Percentiles rank a stretch among this genome's conserved stretches.
These are phyloP conservation scores for Alisma plantagoaquatica DNA, from an alignment of 106 monocot genomes.

Conservation along the genomic window DNA sequence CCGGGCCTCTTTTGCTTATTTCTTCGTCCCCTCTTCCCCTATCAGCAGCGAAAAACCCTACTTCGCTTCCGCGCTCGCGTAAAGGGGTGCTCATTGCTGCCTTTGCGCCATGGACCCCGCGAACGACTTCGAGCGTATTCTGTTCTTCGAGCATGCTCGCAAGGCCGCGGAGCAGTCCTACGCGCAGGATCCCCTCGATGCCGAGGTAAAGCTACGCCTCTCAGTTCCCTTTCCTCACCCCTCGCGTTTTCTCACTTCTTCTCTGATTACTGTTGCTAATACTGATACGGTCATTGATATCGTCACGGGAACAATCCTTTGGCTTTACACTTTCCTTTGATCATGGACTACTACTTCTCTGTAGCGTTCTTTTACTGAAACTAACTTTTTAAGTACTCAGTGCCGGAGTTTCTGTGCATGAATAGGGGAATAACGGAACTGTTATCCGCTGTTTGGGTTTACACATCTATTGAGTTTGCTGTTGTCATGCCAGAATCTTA, in stretches of 20 bases:
- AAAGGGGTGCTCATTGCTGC: too few relatives aligned
- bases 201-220: conserved; percentile 11
- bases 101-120: too few relatives aligned
- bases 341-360: not conserved
- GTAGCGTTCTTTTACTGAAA: not conserved
- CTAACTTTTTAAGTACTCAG: not conserved
- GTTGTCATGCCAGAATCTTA: conserved; percentile 27
- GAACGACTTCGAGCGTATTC: conserved; percentile 37
- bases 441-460: not conserved
- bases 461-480: not conserved
- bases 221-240: not conserved
- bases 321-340: not conserved
- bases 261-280: not conserved
- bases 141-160: too few relatives aligned
- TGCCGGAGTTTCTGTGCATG: too few relatives aligned
- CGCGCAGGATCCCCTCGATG: conserved; percentile 23
- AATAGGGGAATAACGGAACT: too few relatives aligned
- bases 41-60: too few relatives aligned
- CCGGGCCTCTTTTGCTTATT: too few relatives aligned
- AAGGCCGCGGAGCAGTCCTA: conserved; percentile 30
- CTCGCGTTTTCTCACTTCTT: not conserved
- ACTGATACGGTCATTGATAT: not conserved
- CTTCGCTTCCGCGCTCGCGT: too few relatives aligned
- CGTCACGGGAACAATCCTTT: not conserved
- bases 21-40: too few relatives aligned